phyloP scores from a whole-genome alignment of 371 early-diverging fungal genomes.

The Saksenaea oblongispora region DNA sequence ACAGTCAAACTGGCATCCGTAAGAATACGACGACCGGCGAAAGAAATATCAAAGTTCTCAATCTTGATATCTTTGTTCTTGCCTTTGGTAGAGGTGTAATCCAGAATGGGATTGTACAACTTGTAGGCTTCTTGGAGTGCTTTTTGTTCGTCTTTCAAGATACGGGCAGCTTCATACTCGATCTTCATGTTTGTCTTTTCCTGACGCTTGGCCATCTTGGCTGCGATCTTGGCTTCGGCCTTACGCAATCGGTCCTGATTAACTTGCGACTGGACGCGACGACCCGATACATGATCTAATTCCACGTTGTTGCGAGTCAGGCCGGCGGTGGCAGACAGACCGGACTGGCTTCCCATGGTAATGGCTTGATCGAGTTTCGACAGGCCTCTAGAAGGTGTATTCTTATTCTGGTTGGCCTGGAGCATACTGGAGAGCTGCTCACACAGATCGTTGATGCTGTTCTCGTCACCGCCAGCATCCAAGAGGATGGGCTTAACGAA shows the following conservation, averaged over 20 bases:
- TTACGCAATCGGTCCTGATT: conserved; percentile 89
- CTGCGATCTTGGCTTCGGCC: conserved; percentile 91
- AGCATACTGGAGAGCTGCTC: conserved; percentile 59
- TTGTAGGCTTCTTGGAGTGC: conserved; percentile 69
- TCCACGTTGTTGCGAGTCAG: conserved; percentile 54
- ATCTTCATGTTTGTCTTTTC: conserved; percentile 60
- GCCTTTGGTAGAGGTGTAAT: conserved; percentile 82
- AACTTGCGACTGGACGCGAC: conserved; percentile 82
- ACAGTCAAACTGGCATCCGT: conserved; percentile 83
- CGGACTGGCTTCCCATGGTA: conserved; percentile 56
- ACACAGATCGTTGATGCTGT: conserved; percentile 66
- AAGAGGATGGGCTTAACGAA: conserved; percentile 85
- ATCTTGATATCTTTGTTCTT: conserved; percentile 93
- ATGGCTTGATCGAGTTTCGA: conserved; percentile 61
- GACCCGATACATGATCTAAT: conserved; percentile 67
- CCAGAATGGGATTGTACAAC: conserved; percentile 80
- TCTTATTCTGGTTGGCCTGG: conserved; percentile 32
- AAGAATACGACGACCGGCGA: conserved; percentile 93
- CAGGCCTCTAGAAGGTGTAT: conserved; percentile 22
- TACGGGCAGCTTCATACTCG: conserved; percentile 77
- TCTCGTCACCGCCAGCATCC: conserved; percentile 73
- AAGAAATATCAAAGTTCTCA: conserved; percentile 95
- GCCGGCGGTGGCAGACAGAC: conserved; percentile 58
- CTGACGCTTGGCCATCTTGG: conserved; percentile 86
- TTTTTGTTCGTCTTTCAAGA: conserved; percentile 72